Evolutionary conservation across 805 yeast genomes (phyloP).

Genomic region (Suhomyces sp.): DNA sequence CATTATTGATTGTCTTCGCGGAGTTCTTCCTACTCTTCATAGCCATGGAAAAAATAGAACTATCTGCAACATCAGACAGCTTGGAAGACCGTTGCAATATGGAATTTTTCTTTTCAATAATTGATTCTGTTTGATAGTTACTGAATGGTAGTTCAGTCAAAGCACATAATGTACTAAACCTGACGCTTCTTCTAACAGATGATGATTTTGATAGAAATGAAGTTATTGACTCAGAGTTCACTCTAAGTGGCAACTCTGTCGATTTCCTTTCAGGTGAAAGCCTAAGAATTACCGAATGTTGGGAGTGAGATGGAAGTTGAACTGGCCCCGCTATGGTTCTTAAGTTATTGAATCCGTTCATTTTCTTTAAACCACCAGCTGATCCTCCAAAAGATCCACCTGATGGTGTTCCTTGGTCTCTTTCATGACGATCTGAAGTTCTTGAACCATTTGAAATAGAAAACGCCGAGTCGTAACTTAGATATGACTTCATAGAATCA

Average conservation of each 20-base stretch:
- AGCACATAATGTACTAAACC: conserved; percentile 39
- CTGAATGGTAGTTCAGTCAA: conserved; percentile 41
- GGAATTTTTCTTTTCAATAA: conserved; percentile 9
- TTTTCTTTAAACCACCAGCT: conserved; percentile 45
- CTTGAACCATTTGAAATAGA: conserved; percentile 31
- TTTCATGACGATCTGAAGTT: conserved; percentile 14
- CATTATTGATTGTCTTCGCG: conserved; percentile 7
- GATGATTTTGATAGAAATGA: conserved; percentile 23
- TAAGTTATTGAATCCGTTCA: conserved; percentile 49
- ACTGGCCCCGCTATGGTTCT: conserved; percentile 31
- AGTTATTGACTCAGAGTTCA: conserved; percentile 16
- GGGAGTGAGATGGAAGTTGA: not conserved
- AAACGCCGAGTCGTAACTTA: conserved; percentile 60
- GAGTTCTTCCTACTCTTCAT: conserved; percentile 20
- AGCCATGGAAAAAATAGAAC: conserved; percentile 36
- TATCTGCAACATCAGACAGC: conserved; percentile 30
- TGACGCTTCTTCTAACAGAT: conserved; percentile 29
- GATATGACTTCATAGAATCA: conserved; percentile 49
- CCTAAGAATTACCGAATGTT: not conserved
- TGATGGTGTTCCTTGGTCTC: conserved; percentile 9
- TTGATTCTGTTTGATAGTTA: conserved; percentile 6
- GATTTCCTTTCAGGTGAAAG: conserved; percentile 10
- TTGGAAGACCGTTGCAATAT: conserved; percentile 17
- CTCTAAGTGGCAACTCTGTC: conserved; percentile 13
- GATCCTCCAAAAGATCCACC: too few species aligned